A percentile compares a stretch with the other conserved stretches of the same genome.
These are phyloP conservation scores for Tieghemostelium lacteum DNA, from an alignment of 78 protist species.

Conservation along the genomic window DNA sequence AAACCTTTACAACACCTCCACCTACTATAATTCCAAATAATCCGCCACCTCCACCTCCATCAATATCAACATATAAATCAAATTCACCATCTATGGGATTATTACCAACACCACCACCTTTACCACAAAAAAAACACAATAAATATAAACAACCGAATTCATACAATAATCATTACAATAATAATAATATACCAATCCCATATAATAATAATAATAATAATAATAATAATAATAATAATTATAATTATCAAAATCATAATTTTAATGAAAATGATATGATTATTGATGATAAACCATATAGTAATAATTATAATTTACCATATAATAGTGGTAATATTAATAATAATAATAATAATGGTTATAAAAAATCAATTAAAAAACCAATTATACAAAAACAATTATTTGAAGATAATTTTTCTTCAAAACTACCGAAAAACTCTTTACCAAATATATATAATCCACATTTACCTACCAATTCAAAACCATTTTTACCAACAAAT, in stretches of 20 bases:
- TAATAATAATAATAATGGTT: background rate
- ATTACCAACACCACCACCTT: background rate
- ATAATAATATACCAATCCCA: background rate
- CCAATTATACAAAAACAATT: too few species aligned
- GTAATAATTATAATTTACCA: background rate
- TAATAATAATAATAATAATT: background rate
- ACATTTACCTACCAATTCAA: background rate
- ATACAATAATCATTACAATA: background rate
- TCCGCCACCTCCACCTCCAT: background rate
- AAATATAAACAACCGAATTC: background rate
- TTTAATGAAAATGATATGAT: background rate
- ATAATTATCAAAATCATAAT: background rate
- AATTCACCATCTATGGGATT: background rate
- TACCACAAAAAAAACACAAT: background rate
- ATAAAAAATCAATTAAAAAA: background rate
- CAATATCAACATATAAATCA: background rate
- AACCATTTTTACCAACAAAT: background rate
- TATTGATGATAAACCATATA: background rate
- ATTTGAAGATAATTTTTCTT: too few species aligned
- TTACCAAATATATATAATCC: too few species aligned
- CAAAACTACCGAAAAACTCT: too few species aligned
- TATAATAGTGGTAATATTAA: too few species aligned
- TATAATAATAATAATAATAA: background rate
- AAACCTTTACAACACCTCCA: background rate
- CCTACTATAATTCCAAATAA: background rate